These are phyloP conservation scores for Paramecium octaurelia DNA, from an alignment of 73 alveolate genomes.

Conservation along the genomic window DNA sequence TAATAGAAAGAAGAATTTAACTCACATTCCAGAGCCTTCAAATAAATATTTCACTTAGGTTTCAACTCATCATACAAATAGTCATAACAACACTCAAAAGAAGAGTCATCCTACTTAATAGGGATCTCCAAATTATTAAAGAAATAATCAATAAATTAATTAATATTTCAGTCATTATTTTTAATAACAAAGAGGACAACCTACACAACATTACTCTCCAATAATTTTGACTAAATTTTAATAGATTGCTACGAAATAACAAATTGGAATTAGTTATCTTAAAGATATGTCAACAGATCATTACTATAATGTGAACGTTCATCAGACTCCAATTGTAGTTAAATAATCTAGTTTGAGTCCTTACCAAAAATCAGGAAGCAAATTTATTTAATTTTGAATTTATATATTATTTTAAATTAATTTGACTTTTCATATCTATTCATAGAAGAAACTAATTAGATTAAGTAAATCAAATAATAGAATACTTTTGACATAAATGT, in stretches of 20 bases:
- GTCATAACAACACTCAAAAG: not conserved
- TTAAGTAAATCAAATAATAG: not conserved
- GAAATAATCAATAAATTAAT: not conserved
- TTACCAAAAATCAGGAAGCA: not conserved
- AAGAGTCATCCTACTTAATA: not conserved
- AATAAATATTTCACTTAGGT: not conserved
- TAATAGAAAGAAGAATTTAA: not conserved
- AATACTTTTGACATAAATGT: no score
- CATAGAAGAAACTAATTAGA: not conserved
- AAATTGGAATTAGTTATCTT: not conserved
- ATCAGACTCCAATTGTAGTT: not conserved
- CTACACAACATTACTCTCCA: not conserved
- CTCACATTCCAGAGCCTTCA: not conserved
- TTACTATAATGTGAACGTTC: not conserved
- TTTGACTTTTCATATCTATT: not conserved
- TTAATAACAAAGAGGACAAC: not conserved
- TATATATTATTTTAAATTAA: not conserved
- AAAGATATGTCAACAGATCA: not conserved
- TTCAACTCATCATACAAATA: not conserved
- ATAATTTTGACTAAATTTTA: not conserved
- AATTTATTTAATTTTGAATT: conserved; percentile 11
- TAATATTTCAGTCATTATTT: not conserved
- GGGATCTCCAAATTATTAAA: conserved; percentile 5
- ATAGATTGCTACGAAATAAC: not conserved
- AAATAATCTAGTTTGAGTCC: conserved; percentile 4